Evolutionary conservation across 805 yeast species (phyloP).

Genomic region (Gaillardinia entomophila): DNA sequence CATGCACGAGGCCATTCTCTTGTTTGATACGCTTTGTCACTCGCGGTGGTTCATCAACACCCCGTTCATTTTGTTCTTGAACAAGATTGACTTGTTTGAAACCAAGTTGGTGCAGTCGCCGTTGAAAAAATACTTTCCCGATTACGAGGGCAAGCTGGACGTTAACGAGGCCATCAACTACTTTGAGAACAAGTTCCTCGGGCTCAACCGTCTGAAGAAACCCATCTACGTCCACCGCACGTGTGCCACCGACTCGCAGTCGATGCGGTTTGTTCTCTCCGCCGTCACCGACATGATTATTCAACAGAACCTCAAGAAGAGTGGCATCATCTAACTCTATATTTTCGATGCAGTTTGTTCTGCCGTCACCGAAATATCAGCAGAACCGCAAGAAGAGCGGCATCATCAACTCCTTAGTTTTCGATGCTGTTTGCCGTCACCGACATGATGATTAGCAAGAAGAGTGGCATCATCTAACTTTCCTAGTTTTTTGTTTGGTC

Average conservation of each 20-base stretch:
- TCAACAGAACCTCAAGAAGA: slow-evolving; percentile 71
- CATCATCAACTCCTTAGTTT: slow-evolving; percentile 50
- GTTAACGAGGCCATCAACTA: slow-evolving; percentile 62
- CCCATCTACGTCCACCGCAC: slow-evolving; percentile 91
- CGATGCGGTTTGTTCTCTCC: slow-evolving; percentile 84
- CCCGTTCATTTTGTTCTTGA: slow-evolving; percentile 83
- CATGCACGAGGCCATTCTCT: slow-evolving; percentile 81
- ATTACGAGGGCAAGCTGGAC: slow-evolving; percentile 59
- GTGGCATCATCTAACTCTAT: slow-evolving; percentile 67
- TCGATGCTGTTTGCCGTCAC: slow-evolving; percentile 93
- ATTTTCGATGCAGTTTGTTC: slow-evolving; percentile 87
- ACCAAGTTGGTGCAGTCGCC: slow-evolving; percentile 64
- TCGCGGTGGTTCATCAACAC: slow-evolving; percentile 81
- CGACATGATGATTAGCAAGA: slow-evolving; percentile 76
- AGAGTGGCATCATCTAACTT: slow-evolving; percentile 45
- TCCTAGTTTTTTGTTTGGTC: not conserved
- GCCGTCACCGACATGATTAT: slow-evolving; percentile 92
- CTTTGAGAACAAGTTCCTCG: slow-evolving; percentile 63
- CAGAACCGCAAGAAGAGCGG: slow-evolving; percentile 79
- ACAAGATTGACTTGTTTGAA: slow-evolving; percentile 80
- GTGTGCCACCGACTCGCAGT: slow-evolving; percentile 88
- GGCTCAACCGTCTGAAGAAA: slow-evolving; percentile 57
- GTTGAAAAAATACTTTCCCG: slow-evolving; percentile 70
- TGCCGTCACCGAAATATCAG: slow-evolving; percentile 92
- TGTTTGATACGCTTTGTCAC: slow-evolving; percentile 79